phyloP scores from a whole-genome alignment of 495 filamentous ascomycete species.

The Chlorociboria aeruginascens region DNA sequence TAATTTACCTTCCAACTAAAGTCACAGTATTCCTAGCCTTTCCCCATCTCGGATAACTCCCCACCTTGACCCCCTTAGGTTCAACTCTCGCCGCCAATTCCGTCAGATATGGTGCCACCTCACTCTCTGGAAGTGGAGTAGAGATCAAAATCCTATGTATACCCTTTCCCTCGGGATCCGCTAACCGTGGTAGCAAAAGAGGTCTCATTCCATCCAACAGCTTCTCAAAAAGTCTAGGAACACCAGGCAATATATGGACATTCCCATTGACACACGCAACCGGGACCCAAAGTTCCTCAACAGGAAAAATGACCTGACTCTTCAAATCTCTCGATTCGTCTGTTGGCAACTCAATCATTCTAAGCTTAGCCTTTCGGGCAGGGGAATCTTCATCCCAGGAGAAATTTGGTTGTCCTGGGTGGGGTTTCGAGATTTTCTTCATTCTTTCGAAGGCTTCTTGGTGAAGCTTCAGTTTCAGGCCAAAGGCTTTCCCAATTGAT shows the following conservation, averaged over 20 bases:
- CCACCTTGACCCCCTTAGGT: conserved; percentile 76
- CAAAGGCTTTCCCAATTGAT: conserved; percentile 85
- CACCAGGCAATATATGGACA: conserved; percentile 83
- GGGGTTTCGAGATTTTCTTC: conserved; percentile 64
- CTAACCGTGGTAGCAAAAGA: conserved; percentile 50
- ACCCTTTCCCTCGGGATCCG: conserved; percentile 69
- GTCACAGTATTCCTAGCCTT: conserved; percentile 85
- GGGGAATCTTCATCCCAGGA: conserved; percentile 77
- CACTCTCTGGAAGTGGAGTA: conserved; percentile 78
- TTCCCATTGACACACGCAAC: conserved; percentile 82
- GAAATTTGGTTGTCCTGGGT: conserved; percentile 62
- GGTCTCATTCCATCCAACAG: conserved; percentile 69
- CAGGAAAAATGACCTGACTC: conserved; percentile 63
- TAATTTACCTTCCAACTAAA: conserved; percentile 54
- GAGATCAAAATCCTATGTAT: conserved; percentile 67
- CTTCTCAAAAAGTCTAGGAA: conserved; percentile 70
- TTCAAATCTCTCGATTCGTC: conserved; percentile 47
- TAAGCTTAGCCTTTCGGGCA: conserved; percentile 61
- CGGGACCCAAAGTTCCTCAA: conserved; percentile 84
- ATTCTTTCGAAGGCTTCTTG: conserved; percentile 64
- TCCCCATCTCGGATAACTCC: conserved; percentile 89
- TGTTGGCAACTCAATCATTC: conserved; percentile 80
- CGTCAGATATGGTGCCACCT: conserved; percentile 70
- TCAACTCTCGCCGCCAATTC: conserved; percentile 60
- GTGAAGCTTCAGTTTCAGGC: conserved; percentile 64